Evolutionary conservation across 2,329 filamentous ascomycete genomes (phyloP).

Genomic region (Ilyonectria destructans): DNA sequence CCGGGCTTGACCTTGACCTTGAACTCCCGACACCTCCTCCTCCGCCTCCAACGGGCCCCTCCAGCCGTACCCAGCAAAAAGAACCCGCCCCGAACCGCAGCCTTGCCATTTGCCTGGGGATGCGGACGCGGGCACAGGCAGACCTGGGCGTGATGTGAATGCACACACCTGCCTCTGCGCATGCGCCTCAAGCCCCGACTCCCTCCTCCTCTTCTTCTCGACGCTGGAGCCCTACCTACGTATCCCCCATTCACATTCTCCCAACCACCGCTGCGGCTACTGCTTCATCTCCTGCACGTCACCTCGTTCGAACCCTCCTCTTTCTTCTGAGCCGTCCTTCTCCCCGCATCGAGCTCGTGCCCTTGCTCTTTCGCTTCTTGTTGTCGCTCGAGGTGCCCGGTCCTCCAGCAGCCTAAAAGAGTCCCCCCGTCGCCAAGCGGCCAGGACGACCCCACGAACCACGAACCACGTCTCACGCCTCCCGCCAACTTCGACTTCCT

Average conservation of each 20-base stretch:
- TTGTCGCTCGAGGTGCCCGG: conserved; percentile 19
- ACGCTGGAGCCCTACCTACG: conserved; percentile 3
- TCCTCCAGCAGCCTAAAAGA: conserved; percentile 22
- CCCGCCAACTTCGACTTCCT: conserved; percentile 14
- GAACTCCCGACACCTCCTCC: conserved; percentile 7
- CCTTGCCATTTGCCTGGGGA: conserved; percentile 22
- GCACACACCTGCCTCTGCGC: conserved; percentile 29
- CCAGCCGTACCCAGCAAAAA: not conserved
- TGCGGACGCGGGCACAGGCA: conserved; percentile 5
- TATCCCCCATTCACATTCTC: conserved; percentile 5
- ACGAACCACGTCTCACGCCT: conserved; percentile 18
- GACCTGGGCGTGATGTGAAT: conserved; percentile 33
- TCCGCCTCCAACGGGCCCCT: conserved; percentile 13
- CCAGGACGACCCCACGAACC: conserved; percentile 31
- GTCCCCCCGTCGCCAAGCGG: conserved; percentile 26
- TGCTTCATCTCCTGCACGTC: conserved; percentile 15
- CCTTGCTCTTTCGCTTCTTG: conserved; percentile 19
- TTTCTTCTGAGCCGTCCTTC: conserved; percentile 11
- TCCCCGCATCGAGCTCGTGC: conserved; percentile 12
- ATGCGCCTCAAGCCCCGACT: conserved; percentile 27
- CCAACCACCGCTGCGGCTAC: conserved; percentile 13
- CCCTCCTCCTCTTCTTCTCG: conserved; percentile 5
- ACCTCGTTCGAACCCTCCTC: conserved; percentile 1
- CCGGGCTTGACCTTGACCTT: conserved; percentile 5
- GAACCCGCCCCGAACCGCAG: conserved; percentile 19